phyloP scores from a whole-genome alignment of 2,329 filamentous ascomycete genomes.

The Fusarium tanahbumbuense region DNA sequence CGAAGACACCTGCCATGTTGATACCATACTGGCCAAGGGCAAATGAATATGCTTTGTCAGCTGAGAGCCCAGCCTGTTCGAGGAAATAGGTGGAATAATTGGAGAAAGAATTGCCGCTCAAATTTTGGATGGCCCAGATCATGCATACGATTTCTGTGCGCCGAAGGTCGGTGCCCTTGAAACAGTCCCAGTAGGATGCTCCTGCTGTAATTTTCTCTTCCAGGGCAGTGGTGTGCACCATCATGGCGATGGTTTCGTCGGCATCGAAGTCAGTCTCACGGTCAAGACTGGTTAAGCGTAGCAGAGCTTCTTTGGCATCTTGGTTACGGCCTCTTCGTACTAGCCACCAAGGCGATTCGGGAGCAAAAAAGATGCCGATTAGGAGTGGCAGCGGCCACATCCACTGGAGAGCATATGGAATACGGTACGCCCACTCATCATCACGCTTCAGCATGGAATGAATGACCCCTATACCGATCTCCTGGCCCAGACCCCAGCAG shows the following conservation, averaged over 20 bases:
- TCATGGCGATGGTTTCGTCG: constrained; percentile 90
- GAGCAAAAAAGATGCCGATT: constrained; percentile 74
- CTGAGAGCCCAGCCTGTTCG: constrained; percentile 67
- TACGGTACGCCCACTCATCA: constrained; percentile 76
- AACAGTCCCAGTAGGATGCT: constrained; percentile 83
- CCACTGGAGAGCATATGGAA: constrained; percentile 80
- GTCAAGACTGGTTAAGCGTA: constrained; percentile 72
- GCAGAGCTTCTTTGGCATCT: constrained; percentile 73
- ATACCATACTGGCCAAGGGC: constrained; percentile 74
- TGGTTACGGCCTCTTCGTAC: constrained; percentile 72
- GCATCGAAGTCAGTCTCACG: constrained; percentile 79
- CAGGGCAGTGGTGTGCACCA: constrained; percentile 87
- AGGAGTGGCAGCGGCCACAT: constrained; percentile 79
- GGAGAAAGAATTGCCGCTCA: constrained; percentile 72
- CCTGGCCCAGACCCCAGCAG: constrained; percentile 81
- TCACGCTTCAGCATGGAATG: constrained; percentile 72
- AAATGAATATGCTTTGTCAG: constrained; percentile 66
- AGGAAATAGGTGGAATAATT: constrained; percentile 75
- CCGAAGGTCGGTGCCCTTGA: constrained; percentile 80
- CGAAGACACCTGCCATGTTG: constrained; percentile 84
- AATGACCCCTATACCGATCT: constrained; percentile 79
- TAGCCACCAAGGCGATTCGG: constrained; percentile 81
- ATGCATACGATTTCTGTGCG: constrained; percentile 78
- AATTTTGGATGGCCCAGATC: constrained; percentile 72
- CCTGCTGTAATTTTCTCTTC: constrained; percentile 81